Evolutionary conservation across 139 green algal species (phyloP), one percentile per base, ranked within the genome.

Genomic region (Volvox reticuliferus): DNA sequence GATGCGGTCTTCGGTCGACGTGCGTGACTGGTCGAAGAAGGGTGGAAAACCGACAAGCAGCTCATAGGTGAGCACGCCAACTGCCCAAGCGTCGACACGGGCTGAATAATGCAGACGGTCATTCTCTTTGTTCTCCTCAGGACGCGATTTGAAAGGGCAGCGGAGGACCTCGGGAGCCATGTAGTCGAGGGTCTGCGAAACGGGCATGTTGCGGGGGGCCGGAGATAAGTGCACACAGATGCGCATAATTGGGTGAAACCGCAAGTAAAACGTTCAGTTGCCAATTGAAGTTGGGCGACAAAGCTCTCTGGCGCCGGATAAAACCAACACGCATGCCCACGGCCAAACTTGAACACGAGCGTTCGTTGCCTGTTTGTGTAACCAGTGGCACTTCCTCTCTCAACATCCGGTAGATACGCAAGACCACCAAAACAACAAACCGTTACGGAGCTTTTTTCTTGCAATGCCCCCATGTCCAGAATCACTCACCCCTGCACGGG

Each of bases 11-110:
- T 96, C 93, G 19, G 94, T 96, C 24, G 67, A 90, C 62, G 68
- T 93, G 24, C 93, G 92, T 35, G 28, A 82, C 89, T 94, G 88
- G 93, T 98, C 94, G 87, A 94, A 97, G 78, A 98, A 98, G 16
- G 96, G 96, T 17, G 96, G 95, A 91, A 94, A 97, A 77, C 96
- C 97, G 22, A 96, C 93, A 32, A 98, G 87, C 91, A 99, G 95
- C 93, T 99, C 97, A 76, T 97, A 99, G 1, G 97, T 87, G 12
- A 99, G 90, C n/a, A 99, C 95, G 62, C 97, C 97, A 68, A 98
- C 95, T 1, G 96, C 94, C 97, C 97, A 99, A 89, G 95, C 97
- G 95, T 99, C 97, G 22, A 98, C 97, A n/a, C 87, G 79, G 0
- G 78, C 88, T 30, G 83, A 89, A 88, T 96, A 96, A 77, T 94